These are phyloP conservation scores for Fusarium secorum DNA, from an alignment of 2,329 filamentous ascomycete genomes.

Conservation along the genomic window DNA sequence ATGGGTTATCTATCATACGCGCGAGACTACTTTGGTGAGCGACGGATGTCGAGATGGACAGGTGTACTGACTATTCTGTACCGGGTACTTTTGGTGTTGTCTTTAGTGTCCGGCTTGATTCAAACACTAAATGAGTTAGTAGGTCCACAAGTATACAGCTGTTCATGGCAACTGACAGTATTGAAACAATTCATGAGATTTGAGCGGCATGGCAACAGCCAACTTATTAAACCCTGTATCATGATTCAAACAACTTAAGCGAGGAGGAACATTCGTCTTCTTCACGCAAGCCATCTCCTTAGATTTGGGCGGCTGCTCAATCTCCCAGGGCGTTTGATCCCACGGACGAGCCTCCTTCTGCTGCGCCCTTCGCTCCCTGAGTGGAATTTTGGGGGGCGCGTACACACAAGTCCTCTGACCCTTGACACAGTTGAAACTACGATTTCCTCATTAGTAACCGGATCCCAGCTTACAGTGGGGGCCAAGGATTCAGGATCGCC, in stretches of 20 bases:
- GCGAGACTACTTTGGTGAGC: not conserved
- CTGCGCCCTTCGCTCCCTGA: conserved; percentile 6
- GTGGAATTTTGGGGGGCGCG: not conserved
- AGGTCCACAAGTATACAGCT: rapidly evolving
- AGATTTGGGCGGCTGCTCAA: not conserved
- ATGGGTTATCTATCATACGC: not conserved
- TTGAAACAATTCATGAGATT: conserved; percentile 16
- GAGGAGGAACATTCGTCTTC: not conserved
- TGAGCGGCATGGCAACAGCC: conserved; percentile 6
- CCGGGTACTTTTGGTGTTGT: not conserved
- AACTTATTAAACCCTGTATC: conserved; percentile 5
- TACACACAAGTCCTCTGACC: not conserved
- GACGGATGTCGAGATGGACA: rapidly evolving
- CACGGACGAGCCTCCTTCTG: conserved; percentile 11
- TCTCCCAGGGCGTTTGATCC: conserved; percentile 11
- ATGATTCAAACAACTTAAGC: not conserved
- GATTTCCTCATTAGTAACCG: not conserved
- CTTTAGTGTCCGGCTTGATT: not conserved
- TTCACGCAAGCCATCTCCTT: not conserved
- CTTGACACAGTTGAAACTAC: conserved; percentile 3
- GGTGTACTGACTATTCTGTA: not conserved
- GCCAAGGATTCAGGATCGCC: not conserved
- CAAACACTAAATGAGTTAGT: not conserved
- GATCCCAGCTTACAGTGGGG: not conserved
- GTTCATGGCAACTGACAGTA: not conserved